phyloP scores from a whole-genome alignment of 1,284 basidiomycete species.

The Austroboletus rostrupii region DNA sequence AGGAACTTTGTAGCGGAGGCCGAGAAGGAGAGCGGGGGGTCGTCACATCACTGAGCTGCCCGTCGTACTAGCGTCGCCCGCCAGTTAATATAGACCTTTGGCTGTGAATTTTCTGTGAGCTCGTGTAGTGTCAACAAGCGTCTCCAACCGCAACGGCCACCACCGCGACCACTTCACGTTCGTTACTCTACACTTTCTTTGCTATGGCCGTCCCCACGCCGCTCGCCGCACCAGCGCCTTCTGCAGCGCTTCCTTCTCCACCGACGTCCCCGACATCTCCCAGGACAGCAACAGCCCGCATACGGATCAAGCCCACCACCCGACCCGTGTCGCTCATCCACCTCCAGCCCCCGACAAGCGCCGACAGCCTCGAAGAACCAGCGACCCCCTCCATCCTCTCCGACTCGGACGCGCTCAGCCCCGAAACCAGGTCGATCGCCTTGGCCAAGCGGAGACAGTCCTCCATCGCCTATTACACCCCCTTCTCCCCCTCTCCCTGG shows the following conservation, averaged over 20 bases:
- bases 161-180: not conserved
- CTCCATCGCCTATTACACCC: slow-evolving; percentile 55
- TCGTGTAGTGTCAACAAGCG: too few species aligned
- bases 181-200: not conserved
- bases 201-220: not conserved
- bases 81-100: slow-evolving; percentile 8
- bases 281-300: slow-evolving; percentile 3
- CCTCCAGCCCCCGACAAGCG: not conserved
- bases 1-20: slow-evolving; percentile 73
- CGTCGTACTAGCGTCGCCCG: not conserved
- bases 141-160: slow-evolving; percentile 1
- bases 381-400: slow-evolving; percentile 4
- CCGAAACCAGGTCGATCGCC: not conserved
- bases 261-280: slow-evolving; percentile 21
- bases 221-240: not conserved
- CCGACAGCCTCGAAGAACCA: not conserved
- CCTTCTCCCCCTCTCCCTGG: slow-evolving; percentile 26
- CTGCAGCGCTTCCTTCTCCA: slow-evolving; percentile 13
- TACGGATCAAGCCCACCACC: slow-evolving; percentile 10
- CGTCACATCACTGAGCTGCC: slow-evolving; percentile 27
- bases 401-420: not conserved
- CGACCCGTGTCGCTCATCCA: slow-evolving; percentile 3
- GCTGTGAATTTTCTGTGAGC: not conserved
- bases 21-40: slow-evolving; percentile 57
- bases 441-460: slow-evolving; percentile 46